Base-by-base conservation (phyloP, 2,329 filamentous ascomycete genomes). In the Drechslerella coelobrocha region DNA sequence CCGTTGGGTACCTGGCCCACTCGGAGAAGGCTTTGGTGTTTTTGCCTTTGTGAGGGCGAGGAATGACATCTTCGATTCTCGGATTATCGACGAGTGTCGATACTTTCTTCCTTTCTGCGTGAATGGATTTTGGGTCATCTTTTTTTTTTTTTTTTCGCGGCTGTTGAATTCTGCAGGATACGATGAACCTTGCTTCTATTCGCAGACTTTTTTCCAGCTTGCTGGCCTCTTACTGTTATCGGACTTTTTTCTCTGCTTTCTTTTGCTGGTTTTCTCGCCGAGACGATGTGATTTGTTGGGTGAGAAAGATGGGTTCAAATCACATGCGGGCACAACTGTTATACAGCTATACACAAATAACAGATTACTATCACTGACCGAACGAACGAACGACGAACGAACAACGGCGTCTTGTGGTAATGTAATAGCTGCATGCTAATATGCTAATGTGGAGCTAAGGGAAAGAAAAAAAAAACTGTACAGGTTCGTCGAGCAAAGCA, bases 1-100 rank as follows among this genome's bases (percentile, higher is more conserved):
- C 66, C 66, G 66, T 54, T 71, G 66, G 47, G 59, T 71, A 71
- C 66, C 59, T 63, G 53, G 66, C 54, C 65, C 53, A 60, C 59
- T 62, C 59, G 59, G 53, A 63, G 66, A 53, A 57, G 57, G 56
- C 52, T 60, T 48, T 54, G 61, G 51, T 57, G 56, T 50, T 52
- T 45, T 23, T 45, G 41, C 41, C 41, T 34, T 17, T 34, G 26
- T 10, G 43, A 10, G 17, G 43, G 5, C 23, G 3, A 23, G 9
- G 6, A 21, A 52, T 52, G 48, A 52, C 48, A 52, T 52, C 48
- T 52, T 31, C 29, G 6, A 31, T 31, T 31, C 29, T 31, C 12
- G 29, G 29, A 31, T 12, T 6, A 31, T n/a, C n/a, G 12, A 31
- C 29, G 29, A 31, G 29, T 12, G 29, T 31, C 29, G 41, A 45